Conservation (phyloP, 352 stramenopile species). For the Pythium folliculosum region DNA sequence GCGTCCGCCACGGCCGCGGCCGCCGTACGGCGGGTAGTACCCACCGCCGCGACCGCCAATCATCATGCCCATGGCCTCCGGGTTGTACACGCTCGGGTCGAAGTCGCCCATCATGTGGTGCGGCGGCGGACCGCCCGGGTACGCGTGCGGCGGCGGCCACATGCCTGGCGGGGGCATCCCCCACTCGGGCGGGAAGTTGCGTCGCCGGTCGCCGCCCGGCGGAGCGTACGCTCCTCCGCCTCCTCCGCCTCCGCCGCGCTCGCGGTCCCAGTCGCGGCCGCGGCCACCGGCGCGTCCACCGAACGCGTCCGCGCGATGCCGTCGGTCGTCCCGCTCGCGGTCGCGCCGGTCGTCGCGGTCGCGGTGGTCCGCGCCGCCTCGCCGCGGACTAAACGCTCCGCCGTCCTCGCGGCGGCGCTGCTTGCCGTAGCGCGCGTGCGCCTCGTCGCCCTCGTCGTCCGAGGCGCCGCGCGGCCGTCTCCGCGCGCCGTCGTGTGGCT, state of each 20-base stretch:
- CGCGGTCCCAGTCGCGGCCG: conserved; percentile 20
- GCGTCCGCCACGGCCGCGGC: conserved; percentile 40
- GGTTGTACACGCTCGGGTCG: conserved; percentile 68
- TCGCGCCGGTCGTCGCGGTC: conserved; percentile 11
- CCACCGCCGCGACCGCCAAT: conserved; percentile 70
- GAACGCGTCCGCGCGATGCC: conserved; percentile 19
- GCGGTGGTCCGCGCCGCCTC: conserved; percentile 18
- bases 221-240: conserved; percentile 32
- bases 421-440: conserved; percentile 56
- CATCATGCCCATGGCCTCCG: conserved; percentile 60
- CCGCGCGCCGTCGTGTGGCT: conserved; percentile 29
- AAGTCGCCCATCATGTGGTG: conserved; percentile 56
- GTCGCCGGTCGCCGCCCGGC: conserved; percentile 36
- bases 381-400: conserved; percentile 20
- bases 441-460: conserved; percentile 65
- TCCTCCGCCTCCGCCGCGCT: conserved; percentile 9
- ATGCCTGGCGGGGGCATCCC: conserved; percentile 66
- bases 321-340: conserved; percentile 1
- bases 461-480: conserved; percentile 39
- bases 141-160: conserved; percentile 52
- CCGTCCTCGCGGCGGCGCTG: conserved; percentile 66
- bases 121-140: conserved; percentile 10
- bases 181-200: conserved; percentile 70
- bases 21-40: conserved; percentile 29
- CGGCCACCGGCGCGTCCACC: conserved; percentile 12